Evolutionary conservation across 2,329 filamentous ascomycete genomes (phyloP), one percentile per base, ranked within the genome.

Genomic region (Aspergillus ochraceus): DNA sequence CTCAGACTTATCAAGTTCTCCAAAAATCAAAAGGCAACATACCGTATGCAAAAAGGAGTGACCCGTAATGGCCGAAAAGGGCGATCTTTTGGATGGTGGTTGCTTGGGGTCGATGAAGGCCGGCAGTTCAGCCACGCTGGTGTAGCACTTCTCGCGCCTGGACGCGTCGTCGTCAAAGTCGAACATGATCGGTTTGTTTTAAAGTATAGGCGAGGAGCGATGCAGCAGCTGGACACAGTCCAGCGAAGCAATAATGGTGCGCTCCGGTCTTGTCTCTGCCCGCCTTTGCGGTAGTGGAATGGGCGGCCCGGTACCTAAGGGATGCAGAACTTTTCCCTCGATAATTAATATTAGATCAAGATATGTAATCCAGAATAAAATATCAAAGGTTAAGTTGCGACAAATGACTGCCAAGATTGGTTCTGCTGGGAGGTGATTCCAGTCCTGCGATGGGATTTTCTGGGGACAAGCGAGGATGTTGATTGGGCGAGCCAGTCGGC

Each of bases 41-140:
- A 88, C 89, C 68, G 86, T 89, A 71, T 94, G 88, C 24, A 88
- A 80, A 71, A 90, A 92, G 42, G 83, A 81, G 54, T 90, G 86
- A 1, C 81, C 77, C 24, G 84, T 74, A 63, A 97, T 83, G 0
- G 86, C 82, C 0, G 85, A 83, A 82, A 94, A 97, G 3, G 92
- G 93, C 67, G 90, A 88, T 69, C 86, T 88, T 71, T 90, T 93
- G 6, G 79, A 81, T 2, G 92, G 89, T 30, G 86, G 83, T 68
- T 92, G 89, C 59, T 84, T 83, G 6, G 86, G 82, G 72, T 96
- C 87, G 49, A 94, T 80, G 76, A 91, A 89, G 30, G 82, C 79
- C 26, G 82, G 80, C 73, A 94, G 85, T 12, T 81, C 80, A 46
- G 87, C 87, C 69, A 90, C 86, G 0, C 88, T 90, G 64, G 91